Base-by-base conservation (phyloP, 495 filamentous ascomycete genomes). In the Annulohypoxylon maeteangense region DNA sequence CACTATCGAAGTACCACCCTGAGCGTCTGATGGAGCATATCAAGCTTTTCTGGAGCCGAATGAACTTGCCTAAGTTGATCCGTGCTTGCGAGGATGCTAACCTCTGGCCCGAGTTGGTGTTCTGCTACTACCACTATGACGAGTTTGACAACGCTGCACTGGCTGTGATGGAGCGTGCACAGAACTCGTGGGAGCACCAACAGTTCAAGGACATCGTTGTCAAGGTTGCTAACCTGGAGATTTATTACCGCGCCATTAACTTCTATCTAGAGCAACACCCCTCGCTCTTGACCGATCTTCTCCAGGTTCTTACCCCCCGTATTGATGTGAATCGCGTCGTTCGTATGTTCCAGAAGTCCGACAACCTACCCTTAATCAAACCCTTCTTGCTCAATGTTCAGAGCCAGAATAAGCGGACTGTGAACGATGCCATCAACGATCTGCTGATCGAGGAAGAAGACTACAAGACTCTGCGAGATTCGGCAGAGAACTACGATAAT, bases 271-370 rank as follows among this genome's bases (percentile, higher is more conserved):
- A 98, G 81, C 93, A 98, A 78, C 96, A 98, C 79, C 96, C 96
- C 44, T 90, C 94, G 14, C 89, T 99, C 31, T 84, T 99, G 62
- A 99, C 96, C 38, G 96, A 99, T 79, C 87, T 99, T 38, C 90
- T 99, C 50, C 93, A 97, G 80, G 93, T 87, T 12, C 82, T 99
- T 74, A 97, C 96, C 3, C 82, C 94, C 32, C 90, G 96, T 58
- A 96, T 99, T 77, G 96, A 99, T 78, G 96, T 98, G 75, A 98
- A 97, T 83, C 93, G 95, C 70, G 96, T 99, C 20, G 96, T 99
- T 57, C 91, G 92, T 77, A 94, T 99, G 87, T 99, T 99, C 85
- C 89, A 97, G 83, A 93, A 96, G 80, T 97, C 95, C 2, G 96
- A 99, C 81, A 97, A 98, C 82, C 91, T 98, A 68, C 96, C 96